phyloP scores from a whole-genome alignment of 768 basidiomycete species.

The Mrakia blollopis region DNA sequence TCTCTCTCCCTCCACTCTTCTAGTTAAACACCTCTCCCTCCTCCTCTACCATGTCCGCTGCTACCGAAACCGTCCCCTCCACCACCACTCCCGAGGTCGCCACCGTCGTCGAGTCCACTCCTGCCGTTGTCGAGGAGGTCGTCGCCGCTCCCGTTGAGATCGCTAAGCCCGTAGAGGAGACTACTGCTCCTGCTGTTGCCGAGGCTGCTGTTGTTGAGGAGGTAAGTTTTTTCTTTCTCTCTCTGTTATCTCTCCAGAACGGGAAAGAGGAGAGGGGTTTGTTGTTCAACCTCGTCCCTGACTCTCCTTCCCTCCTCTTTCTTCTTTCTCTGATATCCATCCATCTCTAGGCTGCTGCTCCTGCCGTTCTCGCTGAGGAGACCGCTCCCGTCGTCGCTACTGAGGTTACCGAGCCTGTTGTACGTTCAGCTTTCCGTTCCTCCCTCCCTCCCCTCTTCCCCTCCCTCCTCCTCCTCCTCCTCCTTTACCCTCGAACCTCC shows the following conservation, averaged over 20 bases:
- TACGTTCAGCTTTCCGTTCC: not conserved
- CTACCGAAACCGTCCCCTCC: not conserved
- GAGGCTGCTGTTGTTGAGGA: too few species aligned
- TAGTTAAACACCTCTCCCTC: not conserved
- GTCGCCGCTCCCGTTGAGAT: not conserved
- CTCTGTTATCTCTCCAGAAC: too few species aligned
- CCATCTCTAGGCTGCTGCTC: too few species aligned
- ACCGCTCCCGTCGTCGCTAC: not conserved
- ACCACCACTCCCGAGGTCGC: constrained; percentile 4
- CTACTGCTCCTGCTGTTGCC: not conserved
- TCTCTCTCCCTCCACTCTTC: not conserved
- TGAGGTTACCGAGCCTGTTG: not conserved
- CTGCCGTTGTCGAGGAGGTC: not conserved
- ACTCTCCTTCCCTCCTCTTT: too few species aligned
- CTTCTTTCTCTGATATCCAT: too few species aligned
- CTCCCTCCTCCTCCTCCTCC: not conserved
- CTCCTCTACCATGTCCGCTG: not conserved
- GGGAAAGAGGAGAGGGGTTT: too few species aligned
- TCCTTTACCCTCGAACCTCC: not conserved
- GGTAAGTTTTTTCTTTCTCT: too few species aligned
- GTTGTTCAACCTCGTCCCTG: too few species aligned
- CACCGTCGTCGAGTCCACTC: not conserved
- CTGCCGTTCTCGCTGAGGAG: not conserved
- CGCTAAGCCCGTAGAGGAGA: constrained; percentile 1
- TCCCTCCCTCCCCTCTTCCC: not conserved